Evolutionary conservation across 805 yeast genomes (phyloP), one percentile per base, ranked within the genome.

Genomic region (Suhomyces xylopsoci): DNA sequence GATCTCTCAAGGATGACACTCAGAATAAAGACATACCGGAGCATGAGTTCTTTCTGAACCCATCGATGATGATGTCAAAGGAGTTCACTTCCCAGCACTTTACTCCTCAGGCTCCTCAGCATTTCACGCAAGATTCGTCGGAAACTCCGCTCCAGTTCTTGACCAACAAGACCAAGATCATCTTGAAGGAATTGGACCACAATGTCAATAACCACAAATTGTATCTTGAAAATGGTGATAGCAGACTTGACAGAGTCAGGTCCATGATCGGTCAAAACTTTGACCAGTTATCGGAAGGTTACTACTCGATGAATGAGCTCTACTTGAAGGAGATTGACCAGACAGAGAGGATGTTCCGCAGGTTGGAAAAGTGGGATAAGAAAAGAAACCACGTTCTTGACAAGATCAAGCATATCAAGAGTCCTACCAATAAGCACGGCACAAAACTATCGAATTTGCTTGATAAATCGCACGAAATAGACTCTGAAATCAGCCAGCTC

Each of bases 221-320:
- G 5, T 65, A 63, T 34, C 58, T 78, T 12, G 53, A 58, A 8
- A 52, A 58, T 3, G 81, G 81, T 1, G 70, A 71, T 55, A 63
- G 59, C 15, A 63, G 65, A 45, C 62, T 79, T 20, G 49, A 58
- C 17, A 55, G 61, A 12, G 58, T 64, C 1, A 55, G 82, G 52
- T 53, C 47, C 5, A 56, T 58, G 53, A 62, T 79, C 1, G 34
- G 65, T 4, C 60, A 59, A 15, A 53, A 62, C 47, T 65, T 75
- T 49, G 67, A 63, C 46, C 75, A 74, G 51, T 55, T 81, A n/a
- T 69, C 76, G 7, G 78, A 77, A 49, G 69, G 68, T 50, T 70
- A 73, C 53, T 71, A 72, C 49, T 73, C 81, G 5, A 69, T 80
- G 58, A 66, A 68, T 50, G 85, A 81, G 59, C 63, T 80, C 1